A percentile compares a stretch with the other conserved stretches of the same genome.
phyloP scores from a whole-genome alignment of 208 protist genomes.

The Trypanosoma rangeli region DNA sequence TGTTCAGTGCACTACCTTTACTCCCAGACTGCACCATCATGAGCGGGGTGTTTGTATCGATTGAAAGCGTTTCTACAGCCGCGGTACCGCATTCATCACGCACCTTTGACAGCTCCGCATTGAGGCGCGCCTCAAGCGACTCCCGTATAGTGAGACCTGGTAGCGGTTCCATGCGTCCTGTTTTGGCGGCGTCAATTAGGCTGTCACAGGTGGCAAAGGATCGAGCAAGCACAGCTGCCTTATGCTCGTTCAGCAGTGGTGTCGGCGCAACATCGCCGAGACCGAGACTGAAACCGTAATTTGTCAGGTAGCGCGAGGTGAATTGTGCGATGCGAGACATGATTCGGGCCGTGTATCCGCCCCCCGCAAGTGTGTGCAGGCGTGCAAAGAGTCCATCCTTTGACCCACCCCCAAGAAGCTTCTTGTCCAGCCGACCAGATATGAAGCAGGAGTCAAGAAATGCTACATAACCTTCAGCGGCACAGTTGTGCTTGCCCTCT shows the following conservation, averaged over 20 bases:
- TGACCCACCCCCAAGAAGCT: slow-evolving; percentile 92
- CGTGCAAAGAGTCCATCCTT: slow-evolving; percentile 97
- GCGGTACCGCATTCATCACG: slow-evolving; percentile 96
- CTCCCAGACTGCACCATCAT: slow-evolving; percentile 99
- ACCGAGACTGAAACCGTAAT: slow-evolving; percentile 99
- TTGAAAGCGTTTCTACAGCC: slow-evolving; percentile 94
- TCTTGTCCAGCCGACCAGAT: slow-evolving; percentile 98
- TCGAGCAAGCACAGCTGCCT: slow-evolving; percentile 89
- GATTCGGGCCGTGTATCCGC: slow-evolving; percentile 79
- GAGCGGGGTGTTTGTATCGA: slow-evolving; percentile 95
- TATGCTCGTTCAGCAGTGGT: slow-evolving; percentile 78
- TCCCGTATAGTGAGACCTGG: slow-evolving; percentile 95
- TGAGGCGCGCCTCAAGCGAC: slow-evolving; percentile 95
- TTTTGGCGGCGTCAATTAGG: slow-evolving; percentile 93
- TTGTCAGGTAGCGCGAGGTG: slow-evolving; percentile 91
- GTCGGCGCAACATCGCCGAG: slow-evolving; percentile 97
- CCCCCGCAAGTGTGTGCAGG: slow-evolving; percentile 88
- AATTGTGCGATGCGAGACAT: slow-evolving; percentile 97
- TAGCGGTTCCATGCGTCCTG: slow-evolving; percentile 89
- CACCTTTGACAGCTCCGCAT: slow-evolving; percentile 96
- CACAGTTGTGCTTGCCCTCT: slow-evolving; percentile 57
- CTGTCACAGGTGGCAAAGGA: slow-evolving; percentile 93
- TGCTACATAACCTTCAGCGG: slow-evolving; percentile 93
- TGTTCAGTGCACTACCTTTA: slow-evolving; percentile 99
- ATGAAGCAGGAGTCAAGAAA: slow-evolving; percentile 95